Evolutionary conservation across 2,329 filamentous ascomycete species (phyloP), one percentile per base, ranked within the genome.

Genomic region (Fusarium illudens): DNA sequence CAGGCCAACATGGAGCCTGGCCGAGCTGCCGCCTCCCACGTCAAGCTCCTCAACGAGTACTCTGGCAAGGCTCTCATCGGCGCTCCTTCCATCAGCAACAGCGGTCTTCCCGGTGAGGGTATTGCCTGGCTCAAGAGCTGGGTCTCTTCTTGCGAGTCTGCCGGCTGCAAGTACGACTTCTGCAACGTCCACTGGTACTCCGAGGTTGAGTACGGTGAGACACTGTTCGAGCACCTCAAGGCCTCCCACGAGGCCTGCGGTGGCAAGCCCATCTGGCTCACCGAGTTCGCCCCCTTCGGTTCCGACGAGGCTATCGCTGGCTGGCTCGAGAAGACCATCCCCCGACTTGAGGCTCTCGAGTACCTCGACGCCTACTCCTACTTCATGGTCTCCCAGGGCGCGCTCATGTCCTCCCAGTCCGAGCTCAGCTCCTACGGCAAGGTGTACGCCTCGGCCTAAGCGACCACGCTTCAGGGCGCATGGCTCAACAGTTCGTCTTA

Each of bases 141-240:
- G 77, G 76, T 90, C 62, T 62, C 66, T 7, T 81, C 82, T 5
- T 91, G 89, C 78, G 73, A 78, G 48, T 76, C 76, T 56, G 64
- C 79, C 25, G 75, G 73, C 48, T 90, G 88, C 81, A 72, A 78
- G 34, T 83, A 85, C 62, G 86, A 90, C 78, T 89, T 89, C 77
- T 84, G 88, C 78, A 82, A 83, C 75, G 80, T 87, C 46, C 89
- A 91, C 79, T 90, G 88, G 87, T 91, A 91, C 79, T 84, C 84
- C 50, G 77, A 77, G 37, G 79, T 83, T 15, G 74, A 81, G 54
- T 82, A 82, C 59, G 75, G 79, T 25, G 76, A 83, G 39, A 81
- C 79, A 64, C 88, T 91, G 78, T 85, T 89, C 68, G 62, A 75
- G 36, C 87, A 90, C 76, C 74, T 90, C 58, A 67, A 80, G 63